phyloP scores from a whole-genome alignment of 768 basidiomycete genomes.

The Butyriboletus loyo region DNA sequence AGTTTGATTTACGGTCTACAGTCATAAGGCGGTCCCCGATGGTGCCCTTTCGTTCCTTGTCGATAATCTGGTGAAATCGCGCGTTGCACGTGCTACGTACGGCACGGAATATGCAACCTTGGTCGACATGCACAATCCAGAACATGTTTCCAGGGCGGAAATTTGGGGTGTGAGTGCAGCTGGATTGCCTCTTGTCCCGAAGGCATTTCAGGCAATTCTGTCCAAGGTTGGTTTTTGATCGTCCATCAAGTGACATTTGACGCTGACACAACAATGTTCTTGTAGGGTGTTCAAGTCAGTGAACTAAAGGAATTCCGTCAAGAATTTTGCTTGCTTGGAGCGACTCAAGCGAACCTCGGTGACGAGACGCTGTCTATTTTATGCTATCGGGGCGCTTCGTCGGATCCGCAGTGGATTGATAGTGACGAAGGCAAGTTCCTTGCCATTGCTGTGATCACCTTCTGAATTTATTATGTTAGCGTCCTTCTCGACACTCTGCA shows the following conservation, averaged over 20 bases:
- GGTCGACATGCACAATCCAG: not conserved
- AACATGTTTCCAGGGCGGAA: slow-evolving; percentile 9
- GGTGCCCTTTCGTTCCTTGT: slow-evolving; percentile 40
- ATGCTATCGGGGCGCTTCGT: slow-evolving; percentile 12
- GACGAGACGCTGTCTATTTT: not conserved
- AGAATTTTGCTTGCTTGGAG: not conserved
- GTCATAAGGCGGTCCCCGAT: slow-evolving; percentile 48
- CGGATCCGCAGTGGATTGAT: slow-evolving; percentile 13
- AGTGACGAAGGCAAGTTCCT: not conserved
- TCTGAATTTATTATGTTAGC: not conserved
- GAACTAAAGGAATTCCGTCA: slow-evolving; percentile 16
- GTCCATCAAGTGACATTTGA: not conserved
- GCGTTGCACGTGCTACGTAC: slow-evolving; percentile 44
- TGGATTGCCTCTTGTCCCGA: slow-evolving; percentile 2
- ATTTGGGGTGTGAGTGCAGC: not conserved
- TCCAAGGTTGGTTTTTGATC: not conserved
- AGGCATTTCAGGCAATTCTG: slow-evolving; percentile 3
- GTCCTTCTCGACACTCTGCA: slow-evolving; percentile 11
- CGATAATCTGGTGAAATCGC: slow-evolving; percentile 43
- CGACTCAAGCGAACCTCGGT: not conserved
- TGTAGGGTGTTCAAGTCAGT: slow-evolving; percentile 7
- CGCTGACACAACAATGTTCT: not conserved
- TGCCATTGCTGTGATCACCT: not conserved
- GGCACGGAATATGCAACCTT: slow-evolving; percentile 47
- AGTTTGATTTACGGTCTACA: not conserved